These are phyloP conservation scores for Phaeotremella skinneri DNA, from an alignment of 768 basidiomycete genomes.

Conservation along the genomic window DNA sequence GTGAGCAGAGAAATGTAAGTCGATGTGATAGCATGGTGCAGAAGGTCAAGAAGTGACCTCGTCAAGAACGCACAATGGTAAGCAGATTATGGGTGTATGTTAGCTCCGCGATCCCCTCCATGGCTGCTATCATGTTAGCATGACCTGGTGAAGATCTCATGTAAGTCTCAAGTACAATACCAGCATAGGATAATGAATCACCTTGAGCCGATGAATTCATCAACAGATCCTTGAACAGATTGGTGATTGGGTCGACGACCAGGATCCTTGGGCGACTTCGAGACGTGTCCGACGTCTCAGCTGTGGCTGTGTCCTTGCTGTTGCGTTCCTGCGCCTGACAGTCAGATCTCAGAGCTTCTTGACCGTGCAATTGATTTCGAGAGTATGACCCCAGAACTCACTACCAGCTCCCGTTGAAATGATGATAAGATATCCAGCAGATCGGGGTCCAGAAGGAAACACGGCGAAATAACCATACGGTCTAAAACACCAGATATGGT, in stretches of 20 bases:
- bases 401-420: conserved; percentile 26
- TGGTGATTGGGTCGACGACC: conserved; percentile 42
- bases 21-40: not conserved
- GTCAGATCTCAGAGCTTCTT: no score
- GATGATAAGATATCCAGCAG: conserved; percentile 27
- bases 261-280: conserved; percentile 21
- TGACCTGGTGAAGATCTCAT: conserved; percentile 27
- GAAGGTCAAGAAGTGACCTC: not conserved
- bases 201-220: conserved; percentile 39
- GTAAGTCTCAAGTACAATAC: not conserved
- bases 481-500: conserved; percentile 19
- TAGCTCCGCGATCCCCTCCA: conserved; percentile 38
- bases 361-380: not conserved
- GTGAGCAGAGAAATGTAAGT: not conserved
- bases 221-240: conserved; percentile 43
- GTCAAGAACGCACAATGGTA: conserved; percentile 25
- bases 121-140: conserved; percentile 33
- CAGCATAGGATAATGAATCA: conserved; percentile 1
- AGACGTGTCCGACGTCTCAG: no score
- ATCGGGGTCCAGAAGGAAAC: conserved; percentile 39
- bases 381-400: conserved; percentile 9
- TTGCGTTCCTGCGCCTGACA: not conserved
- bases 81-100: conserved; percentile 25
- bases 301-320: not conserved
- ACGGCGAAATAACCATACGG: conserved; percentile 29